phyloP scores from a whole-genome alignment of 306 rosid genomes.

The Vigna hirtella region DNA sequence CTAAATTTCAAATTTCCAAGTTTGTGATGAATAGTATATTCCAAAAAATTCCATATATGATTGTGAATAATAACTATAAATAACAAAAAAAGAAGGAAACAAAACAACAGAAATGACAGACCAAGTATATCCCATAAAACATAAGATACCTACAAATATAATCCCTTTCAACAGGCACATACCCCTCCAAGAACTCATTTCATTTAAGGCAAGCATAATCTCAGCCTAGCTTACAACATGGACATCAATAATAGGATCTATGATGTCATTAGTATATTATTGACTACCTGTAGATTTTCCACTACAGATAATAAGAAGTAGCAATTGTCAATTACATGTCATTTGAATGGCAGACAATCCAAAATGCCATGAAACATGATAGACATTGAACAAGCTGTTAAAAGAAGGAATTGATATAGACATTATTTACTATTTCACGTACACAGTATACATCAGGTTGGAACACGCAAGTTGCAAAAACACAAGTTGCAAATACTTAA shows the following conservation, averaged over 20 bases:
- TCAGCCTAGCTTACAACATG: constrained; percentile 16
- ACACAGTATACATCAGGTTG: neutral
- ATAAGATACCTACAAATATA: constrained; percentile 28
- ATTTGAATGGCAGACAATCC: constrained; percentile 5
- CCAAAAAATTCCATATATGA: neutral
- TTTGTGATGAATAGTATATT: constrained; percentile 24
- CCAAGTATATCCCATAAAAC: constrained; percentile 33
- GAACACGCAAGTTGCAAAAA: constrained; percentile 25
- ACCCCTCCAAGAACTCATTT: constrained; percentile 28
- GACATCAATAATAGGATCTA: constrained; percentile 10
- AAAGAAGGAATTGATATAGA: constrained; percentile 17
- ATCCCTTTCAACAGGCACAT: constrained; percentile 23
- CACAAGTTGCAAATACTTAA: constrained; percentile 6
- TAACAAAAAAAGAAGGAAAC: constrained; percentile 5
- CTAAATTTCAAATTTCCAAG: constrained; percentile 20
- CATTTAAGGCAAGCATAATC: constrained; percentile 23
- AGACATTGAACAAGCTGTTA: constrained; percentile 3
- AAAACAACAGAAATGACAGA: constrained; percentile 27
- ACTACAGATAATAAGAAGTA: constrained; percentile 1
- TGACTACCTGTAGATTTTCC: neutral
- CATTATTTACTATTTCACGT: constrained; percentile 25
- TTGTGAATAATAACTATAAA: constrained; percentile 4
- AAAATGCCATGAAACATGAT: constrained; percentile 28
- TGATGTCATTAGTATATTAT: neutral
- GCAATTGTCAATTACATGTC: neutral